Evolutionary conservation across 2,329 filamentous ascomycete genomes (phyloP).

Genomic region (Exophiala bonariae): DNA sequence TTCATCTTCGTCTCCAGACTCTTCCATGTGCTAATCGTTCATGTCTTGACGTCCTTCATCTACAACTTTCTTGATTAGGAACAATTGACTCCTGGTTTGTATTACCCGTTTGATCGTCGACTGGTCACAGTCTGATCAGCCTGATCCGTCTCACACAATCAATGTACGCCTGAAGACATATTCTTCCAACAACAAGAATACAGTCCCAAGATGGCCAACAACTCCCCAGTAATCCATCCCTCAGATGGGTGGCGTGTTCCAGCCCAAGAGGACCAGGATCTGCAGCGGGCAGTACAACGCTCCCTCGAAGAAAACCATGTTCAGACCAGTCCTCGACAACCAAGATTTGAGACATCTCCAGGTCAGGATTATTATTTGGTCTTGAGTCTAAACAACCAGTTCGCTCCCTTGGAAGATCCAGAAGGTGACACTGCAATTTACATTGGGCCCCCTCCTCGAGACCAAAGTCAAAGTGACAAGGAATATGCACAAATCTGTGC

Average conservation of each 20-base stretch:
- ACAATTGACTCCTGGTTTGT: too few species aligned
- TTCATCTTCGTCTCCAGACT: background rate
- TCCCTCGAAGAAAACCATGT: constrained; percentile 9
- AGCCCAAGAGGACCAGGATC: constrained; percentile 1
- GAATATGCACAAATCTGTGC: constrained; percentile 21
- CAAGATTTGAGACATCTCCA: background rate
- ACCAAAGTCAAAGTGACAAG: constrained; percentile 13
- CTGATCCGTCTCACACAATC: too few species aligned
- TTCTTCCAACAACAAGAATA: too few species aligned
- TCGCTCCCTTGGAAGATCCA: constrained; percentile 17
- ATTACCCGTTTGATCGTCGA: too few species aligned
- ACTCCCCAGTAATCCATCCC: too few species aligned
- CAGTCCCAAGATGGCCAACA: too few species aligned
- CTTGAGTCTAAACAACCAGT: constrained; percentile 25
- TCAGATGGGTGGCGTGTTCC: too few species aligned
- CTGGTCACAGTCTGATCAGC: too few species aligned
- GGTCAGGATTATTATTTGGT: background rate
- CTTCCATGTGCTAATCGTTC: too few species aligned
- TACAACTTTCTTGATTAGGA: too few species aligned
- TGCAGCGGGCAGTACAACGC: constrained; percentile 8
- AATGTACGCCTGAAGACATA: too few species aligned
- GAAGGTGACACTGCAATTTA: constrained; percentile 40
- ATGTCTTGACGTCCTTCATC: too few species aligned
- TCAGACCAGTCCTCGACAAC: background rate
- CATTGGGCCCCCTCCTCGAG: constrained; percentile 34